phyloP scores from a whole-genome alignment of 2,329 filamentous ascomycete species.

The Aplosporella prunicola region DNA sequence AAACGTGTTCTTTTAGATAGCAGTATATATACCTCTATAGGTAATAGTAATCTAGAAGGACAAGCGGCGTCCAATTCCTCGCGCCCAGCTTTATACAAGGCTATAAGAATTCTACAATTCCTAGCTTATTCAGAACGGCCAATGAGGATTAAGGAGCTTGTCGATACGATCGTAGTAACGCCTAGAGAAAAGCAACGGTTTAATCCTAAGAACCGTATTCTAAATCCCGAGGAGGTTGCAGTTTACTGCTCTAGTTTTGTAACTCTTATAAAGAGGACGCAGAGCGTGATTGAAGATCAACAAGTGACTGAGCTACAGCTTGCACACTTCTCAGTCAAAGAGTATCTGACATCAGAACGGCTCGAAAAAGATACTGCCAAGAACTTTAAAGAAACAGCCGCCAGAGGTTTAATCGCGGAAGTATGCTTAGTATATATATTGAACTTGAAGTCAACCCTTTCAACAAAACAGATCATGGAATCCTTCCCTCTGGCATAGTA shows the following conservation, averaged over 20 bases:
- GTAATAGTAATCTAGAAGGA: no score
- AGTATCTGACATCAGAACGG: not conserved
- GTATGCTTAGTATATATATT: not conserved
- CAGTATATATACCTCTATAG: no score
- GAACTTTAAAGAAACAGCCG: not conserved
- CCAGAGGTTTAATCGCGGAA: not conserved
- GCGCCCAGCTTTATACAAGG: no score
- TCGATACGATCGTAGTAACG: conserved; percentile 9
- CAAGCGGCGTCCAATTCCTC: no score
- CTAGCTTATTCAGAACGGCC: conserved; percentile 18
- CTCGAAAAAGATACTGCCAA: not conserved
- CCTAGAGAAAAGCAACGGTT: not conserved
- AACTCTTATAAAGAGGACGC: not conserved
- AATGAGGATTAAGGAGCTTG: conserved; percentile 17
- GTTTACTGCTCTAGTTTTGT: not conserved
- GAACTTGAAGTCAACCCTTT: not conserved
- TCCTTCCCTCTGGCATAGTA: not conserved
- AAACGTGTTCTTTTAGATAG: no score
- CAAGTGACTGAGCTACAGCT: not conserved
- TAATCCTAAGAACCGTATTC: not conserved
- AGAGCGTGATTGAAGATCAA: not conserved
- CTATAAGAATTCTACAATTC: conserved; percentile 19
- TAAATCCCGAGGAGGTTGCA: not conserved
- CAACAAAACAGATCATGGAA: not conserved
- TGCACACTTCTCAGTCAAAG: conserved; percentile 1